Evolutionary conservation across 257 asterid genomes (phyloP).

Genomic region (Solanum chilense): DNA sequence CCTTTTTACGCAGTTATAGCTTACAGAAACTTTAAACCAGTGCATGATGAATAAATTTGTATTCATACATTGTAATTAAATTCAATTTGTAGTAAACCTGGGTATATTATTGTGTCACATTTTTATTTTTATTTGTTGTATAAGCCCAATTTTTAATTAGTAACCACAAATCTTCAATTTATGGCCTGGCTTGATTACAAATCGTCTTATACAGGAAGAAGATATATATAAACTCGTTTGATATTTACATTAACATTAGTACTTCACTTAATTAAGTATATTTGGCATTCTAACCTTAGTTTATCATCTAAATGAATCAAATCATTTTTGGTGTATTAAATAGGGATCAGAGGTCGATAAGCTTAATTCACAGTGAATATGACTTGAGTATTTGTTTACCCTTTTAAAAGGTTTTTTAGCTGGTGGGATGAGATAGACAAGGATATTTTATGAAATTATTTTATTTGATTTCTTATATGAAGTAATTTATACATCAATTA

Average conservation of each 20-base stretch:
- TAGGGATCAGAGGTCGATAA: neutral
- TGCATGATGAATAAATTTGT: constrained; percentile 23
- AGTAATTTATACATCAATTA: neutral
- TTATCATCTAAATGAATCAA: neutral
- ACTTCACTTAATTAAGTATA: neutral
- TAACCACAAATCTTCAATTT: neutral
- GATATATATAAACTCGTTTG: too few species aligned
- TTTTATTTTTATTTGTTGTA: neutral
- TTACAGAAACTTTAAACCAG: constrained; percentile 56
- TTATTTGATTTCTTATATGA: neutral
- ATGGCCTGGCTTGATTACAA: neutral
- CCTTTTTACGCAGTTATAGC: constrained; percentile 76
- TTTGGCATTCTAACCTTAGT: neutral
- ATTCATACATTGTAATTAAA: neutral
- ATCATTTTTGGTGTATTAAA: neutral
- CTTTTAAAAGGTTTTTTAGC: too few species aligned
- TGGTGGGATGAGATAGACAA: neutral
- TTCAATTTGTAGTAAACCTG: neutral
- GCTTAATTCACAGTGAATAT: neutral
- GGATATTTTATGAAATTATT: neutral
- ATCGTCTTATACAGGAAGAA: neutral
- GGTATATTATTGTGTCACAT: neutral
- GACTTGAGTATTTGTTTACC: neutral
- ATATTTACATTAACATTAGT: neutral
- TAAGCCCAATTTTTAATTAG: neutral